phyloP scores from a whole-genome alignment of 192 early-diverging fungal genomes.

The Coemansia reversa region DNA sequence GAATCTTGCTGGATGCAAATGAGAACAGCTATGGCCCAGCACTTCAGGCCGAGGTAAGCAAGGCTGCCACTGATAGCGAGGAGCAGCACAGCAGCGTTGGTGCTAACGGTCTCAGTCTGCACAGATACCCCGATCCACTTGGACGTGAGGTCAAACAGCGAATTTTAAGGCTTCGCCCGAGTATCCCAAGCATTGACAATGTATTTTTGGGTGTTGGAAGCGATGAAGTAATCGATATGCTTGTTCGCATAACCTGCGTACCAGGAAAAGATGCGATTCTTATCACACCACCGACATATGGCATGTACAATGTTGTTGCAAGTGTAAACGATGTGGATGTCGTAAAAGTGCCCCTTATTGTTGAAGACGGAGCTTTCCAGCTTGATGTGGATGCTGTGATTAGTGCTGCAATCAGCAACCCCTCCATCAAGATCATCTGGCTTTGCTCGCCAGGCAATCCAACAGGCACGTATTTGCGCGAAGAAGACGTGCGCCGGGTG shows the following conservation, averaged over 20 bases:
- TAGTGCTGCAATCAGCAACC: constrained; percentile 62
- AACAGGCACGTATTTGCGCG: constrained; percentile 79
- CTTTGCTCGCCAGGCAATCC: constrained; percentile 99
- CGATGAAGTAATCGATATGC: constrained; percentile 93
- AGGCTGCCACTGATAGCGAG: constrained; percentile 21
- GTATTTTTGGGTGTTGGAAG: constrained; percentile 96
- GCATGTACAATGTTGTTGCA: constrained; percentile 95
- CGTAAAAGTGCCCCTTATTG: constrained; percentile 80
- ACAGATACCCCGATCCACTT: constrained; percentile 96
- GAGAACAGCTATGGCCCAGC: constrained; percentile 91
- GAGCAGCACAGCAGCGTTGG: constrained; percentile 8
- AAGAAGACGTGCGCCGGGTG: constrained; percentile 58
- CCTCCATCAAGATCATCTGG: constrained; percentile 86
- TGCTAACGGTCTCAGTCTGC: constrained; percentile 57
- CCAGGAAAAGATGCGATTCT: constrained; percentile 91
- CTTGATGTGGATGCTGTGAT: constrained; percentile 48
- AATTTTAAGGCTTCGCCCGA: constrained; percentile 66
- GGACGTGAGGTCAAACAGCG: constrained; percentile 80
- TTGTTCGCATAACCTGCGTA: constrained; percentile 83
- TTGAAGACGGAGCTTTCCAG: constrained; percentile 61
- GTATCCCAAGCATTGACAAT: constrained; percentile 63
- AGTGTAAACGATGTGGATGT: constrained; percentile 93
- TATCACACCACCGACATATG: constrained; percentile 97
- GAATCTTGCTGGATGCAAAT: constrained; percentile 98
- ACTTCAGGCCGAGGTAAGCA: constrained; percentile 41